Evolutionary conservation across 2,329 filamentous ascomycete genomes (phyloP).

Genomic region (Gremmenia infestans): DNA sequence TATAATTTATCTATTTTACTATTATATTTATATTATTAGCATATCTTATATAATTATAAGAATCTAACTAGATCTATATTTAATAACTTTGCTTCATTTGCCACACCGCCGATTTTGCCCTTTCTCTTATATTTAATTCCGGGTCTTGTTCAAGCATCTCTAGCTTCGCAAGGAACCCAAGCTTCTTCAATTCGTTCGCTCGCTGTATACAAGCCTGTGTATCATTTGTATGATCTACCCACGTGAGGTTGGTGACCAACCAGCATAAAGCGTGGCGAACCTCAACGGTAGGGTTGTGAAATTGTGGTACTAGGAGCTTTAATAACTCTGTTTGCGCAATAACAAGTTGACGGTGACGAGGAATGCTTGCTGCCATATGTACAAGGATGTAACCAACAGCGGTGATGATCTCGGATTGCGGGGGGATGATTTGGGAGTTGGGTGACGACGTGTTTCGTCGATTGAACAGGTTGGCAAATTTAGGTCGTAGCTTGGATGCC

Average conservation of each 20-base stretch:
- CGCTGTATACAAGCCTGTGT: constrained; percentile 59
- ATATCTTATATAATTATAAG: too few species aligned
- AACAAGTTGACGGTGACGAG: constrained; percentile 71
- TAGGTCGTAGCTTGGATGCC: constrained; percentile 67
- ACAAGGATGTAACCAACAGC: constrained; percentile 78
- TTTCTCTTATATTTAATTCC: constrained; percentile 77
- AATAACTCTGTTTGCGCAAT: constrained; percentile 74
- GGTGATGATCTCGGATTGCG: constrained; percentile 65
- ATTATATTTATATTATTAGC: too few species aligned
- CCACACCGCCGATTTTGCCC: constrained; percentile 73
- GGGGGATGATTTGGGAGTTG: constrained; percentile 49
- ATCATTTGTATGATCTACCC: constrained; percentile 70
- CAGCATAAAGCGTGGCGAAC: constrained; percentile 78
- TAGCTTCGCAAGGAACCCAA: constrained; percentile 67
- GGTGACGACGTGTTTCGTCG: constrained; percentile 37
- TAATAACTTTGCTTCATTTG: constrained; percentile 49
- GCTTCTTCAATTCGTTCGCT: constrained; percentile 60
- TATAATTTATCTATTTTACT: too few species aligned
- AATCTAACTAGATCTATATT: background rate
- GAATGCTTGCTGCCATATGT: constrained; percentile 78
- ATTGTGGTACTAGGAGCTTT: constrained; percentile 65
- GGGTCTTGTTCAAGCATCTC: constrained; percentile 60
- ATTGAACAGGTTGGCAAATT: constrained; percentile 48
- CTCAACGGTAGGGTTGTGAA: constrained; percentile 65
- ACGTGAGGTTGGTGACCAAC: constrained; percentile 80